phyloP scores from a whole-genome alignment of 1,139 yeast species.

The Maudiozyma humilis region DNA sequence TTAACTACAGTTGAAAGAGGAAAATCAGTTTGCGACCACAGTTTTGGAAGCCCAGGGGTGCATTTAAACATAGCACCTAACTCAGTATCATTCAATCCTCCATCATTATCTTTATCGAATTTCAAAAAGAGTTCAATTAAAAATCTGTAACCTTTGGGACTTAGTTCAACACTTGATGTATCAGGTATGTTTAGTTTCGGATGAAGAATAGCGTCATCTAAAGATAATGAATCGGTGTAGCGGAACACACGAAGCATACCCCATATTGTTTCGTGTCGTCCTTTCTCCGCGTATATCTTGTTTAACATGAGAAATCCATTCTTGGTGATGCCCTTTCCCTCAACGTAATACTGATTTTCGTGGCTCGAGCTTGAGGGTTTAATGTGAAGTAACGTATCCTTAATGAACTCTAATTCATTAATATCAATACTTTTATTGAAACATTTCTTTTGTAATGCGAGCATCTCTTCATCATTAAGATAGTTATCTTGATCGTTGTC shows the following conservation, averaged over 20 bases:
- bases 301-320: slow-evolving; percentile 72
- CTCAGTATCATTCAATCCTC: slow-evolving; percentile 76
- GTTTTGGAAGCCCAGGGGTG: slow-evolving; percentile 83
- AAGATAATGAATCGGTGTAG: slow-evolving; percentile 83
- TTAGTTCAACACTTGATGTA: slow-evolving; percentile 76
- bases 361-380: slow-evolving; percentile 15
- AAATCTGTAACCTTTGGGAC: slow-evolving; percentile 90
- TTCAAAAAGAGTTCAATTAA: slow-evolving; percentile 79
- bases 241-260: slow-evolving; percentile 80
- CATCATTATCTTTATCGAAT: slow-evolving; percentile 91
- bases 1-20: slow-evolving; percentile 84
- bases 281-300: slow-evolving; percentile 76
- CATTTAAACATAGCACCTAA: slow-evolving; percentile 63
- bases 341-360: slow-evolving; percentile 18
- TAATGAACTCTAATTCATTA: slow-evolving; percentile 45
- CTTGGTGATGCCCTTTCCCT: slow-evolving; percentile 52
- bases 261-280: slow-evolving; percentile 96
- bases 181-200: slow-evolving; percentile 75
- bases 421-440: slow-evolving; percentile 54
- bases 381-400: slow-evolving; percentile 31
- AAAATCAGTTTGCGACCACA: slow-evolving; percentile 80
- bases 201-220: slow-evolving; percentile 65
- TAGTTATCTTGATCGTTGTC: slow-evolving; percentile 88
- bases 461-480: slow-evolving; percentile 61
- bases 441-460: slow-evolving; percentile 62